Conservation (phyloP, 345 rosid genomes). For the Capsella bursapastoris region DNA sequence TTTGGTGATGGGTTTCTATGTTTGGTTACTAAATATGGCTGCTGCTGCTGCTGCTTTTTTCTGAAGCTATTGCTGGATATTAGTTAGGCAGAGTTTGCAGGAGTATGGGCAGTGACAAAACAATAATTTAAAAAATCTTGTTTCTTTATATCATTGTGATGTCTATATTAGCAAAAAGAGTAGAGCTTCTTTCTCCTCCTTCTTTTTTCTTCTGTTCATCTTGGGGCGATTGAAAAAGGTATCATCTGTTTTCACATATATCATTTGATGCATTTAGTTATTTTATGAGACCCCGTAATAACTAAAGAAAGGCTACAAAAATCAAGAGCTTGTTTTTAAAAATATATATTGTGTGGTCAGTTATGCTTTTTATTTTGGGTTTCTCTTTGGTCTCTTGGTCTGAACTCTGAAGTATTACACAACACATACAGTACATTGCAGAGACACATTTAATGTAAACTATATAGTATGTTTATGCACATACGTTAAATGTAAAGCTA, state of each 20-base stretch:
- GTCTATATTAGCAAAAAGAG: conserved; percentile 22
- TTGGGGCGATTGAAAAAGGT: conserved; percentile 42
- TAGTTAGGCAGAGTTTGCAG: conserved; percentile 47
- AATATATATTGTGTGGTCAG: conserved; percentile 1
- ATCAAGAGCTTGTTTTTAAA: neutral
- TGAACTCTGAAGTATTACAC: conserved; percentile 26
- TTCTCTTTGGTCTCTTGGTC: conserved; percentile 36
- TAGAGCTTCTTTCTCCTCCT: neutral
- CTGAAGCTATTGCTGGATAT: conserved; percentile 44
- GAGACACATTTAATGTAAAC: conserved; percentile 22
- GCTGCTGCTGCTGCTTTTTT: conserved; percentile 45
- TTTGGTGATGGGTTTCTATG: conserved; percentile 44
- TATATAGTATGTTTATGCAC: conserved; percentile 7
- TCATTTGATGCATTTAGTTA: conserved; percentile 27
- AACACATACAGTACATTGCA: conserved; percentile 13
- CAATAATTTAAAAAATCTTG: neutral
- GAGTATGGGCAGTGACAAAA: conserved; percentile 44
- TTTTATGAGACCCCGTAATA: neutral
- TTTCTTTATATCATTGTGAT: conserved; percentile 25
- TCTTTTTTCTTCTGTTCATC: conserved; percentile 4
- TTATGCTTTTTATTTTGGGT: conserved; percentile 28
- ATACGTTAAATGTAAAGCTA: conserved; percentile 13
- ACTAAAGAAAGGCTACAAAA: conserved; percentile 8
- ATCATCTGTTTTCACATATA: conserved; percentile 34
- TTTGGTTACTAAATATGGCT: conserved; percentile 48